phyloP scores from a whole-genome alignment of 2,329 filamentous ascomycete genomes.

The Trichoderma sp. region DNA sequence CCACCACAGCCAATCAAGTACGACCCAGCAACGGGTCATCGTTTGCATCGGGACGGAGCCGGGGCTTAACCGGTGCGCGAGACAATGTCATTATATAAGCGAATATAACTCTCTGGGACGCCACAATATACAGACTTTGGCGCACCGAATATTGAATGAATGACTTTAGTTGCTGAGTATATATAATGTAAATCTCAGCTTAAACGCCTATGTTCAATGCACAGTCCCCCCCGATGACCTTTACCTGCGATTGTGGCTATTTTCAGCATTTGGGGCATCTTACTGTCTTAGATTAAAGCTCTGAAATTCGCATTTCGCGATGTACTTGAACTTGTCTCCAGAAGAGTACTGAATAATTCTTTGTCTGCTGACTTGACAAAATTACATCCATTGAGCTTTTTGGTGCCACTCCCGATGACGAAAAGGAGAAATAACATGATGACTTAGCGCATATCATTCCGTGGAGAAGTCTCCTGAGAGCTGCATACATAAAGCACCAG shows the following conservation, averaged over 20 bases:
- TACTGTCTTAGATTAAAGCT: background rate
- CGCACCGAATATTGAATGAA: background rate
- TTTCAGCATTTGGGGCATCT: background rate
- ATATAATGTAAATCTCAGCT: background rate
- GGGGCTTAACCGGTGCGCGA: slow-evolving; percentile 4
- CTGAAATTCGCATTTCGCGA: background rate
- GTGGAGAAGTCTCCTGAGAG: background rate
- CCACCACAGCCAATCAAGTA: slow-evolving; percentile 7
- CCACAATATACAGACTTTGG: background rate
- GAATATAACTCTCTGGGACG: background rate
- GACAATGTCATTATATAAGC: background rate
- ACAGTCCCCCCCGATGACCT: background rate
- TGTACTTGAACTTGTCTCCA: background rate
- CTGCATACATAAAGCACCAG: background rate
- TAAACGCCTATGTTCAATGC: background rate
- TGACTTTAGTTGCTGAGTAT: background rate
- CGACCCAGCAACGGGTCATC: background rate
- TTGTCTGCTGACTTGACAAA: background rate
- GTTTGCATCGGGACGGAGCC: background rate
- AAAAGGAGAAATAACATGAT: background rate
- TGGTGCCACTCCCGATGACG: background rate
- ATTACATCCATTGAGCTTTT: background rate
- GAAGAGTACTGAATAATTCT: background rate
- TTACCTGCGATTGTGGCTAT: background rate
- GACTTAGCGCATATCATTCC: background rate